Evolutionary conservation across 2,329 filamentous ascomycete species (phyloP).

Genomic region (Gliomastix tumulicola): DNA sequence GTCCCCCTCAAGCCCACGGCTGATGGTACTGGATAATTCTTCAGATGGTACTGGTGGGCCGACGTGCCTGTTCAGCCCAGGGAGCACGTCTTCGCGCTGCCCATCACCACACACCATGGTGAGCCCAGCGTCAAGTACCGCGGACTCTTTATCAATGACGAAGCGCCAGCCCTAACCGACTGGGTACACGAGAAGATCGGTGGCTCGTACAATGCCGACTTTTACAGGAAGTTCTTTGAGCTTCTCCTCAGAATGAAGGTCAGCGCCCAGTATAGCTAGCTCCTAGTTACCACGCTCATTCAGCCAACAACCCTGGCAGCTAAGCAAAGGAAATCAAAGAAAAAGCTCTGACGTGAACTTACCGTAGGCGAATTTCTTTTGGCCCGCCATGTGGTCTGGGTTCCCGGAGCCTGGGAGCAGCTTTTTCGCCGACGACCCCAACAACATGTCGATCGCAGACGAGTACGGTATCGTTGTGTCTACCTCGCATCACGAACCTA

Average conservation of each 20-base stretch:
- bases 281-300: too few species aligned
- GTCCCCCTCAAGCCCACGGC: too few species aligned
- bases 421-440: constrained; percentile 58
- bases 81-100: constrained; percentile 38
- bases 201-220: constrained; percentile 44
- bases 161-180: constrained; percentile 35
- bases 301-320: too few species aligned
- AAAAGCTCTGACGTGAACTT: background rate
- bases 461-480: constrained; percentile 64
- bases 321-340: too few species aligned
- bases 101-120: constrained; percentile 23
- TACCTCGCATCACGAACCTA: constrained; percentile 63
- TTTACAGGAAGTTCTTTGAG: constrained; percentile 58
- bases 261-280: too few species aligned
- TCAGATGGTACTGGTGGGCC: constrained; percentile 54
- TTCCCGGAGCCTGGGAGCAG: constrained; percentile 40
- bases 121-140: constrained; percentile 52
- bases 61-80: constrained; percentile 44
- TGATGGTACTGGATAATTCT: too few species aligned
- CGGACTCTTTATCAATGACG: constrained; percentile 56
- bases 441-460: too few species aligned
- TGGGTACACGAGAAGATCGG: constrained; percentile 47
- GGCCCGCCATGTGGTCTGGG: constrained; percentile 59
- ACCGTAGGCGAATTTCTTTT: constrained; percentile 48
- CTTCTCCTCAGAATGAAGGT: constrained; percentile 48